Evolutionary conservation across 192 early-diverging fungal species (phyloP).

Genomic region (Coemansia sp.): DNA sequence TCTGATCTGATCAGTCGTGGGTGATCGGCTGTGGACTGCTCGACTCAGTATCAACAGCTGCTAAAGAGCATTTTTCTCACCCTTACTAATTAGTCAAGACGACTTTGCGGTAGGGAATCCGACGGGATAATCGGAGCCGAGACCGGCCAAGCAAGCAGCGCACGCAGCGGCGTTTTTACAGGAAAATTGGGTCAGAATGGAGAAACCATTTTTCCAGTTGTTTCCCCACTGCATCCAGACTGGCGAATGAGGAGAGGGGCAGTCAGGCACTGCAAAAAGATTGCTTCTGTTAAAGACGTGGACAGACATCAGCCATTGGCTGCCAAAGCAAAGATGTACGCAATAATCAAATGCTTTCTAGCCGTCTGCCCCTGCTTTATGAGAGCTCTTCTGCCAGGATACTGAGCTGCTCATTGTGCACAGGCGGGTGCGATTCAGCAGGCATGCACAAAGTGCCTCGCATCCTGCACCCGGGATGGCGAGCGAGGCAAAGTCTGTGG

Average conservation of each 20-base stretch:
- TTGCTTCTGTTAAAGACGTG: too few species aligned
- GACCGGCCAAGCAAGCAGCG: neutral
- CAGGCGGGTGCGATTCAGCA: neutral
- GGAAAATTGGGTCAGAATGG: neutral
- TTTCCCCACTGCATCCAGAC: neutral
- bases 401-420: neutral
- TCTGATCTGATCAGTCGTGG: neutral
- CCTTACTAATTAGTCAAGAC: neutral
- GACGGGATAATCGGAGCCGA: neutral
- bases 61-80: neutral
- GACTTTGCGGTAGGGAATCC: neutral
- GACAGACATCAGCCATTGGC: too few species aligned
- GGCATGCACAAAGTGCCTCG: constrained; percentile 1
- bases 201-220: constrained; percentile 8
- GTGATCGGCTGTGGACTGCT: neutral
- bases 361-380: too few species aligned
- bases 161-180: neutral
- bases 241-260: neutral
- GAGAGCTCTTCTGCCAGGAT: too few species aligned
- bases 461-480: neutral
- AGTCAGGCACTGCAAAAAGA: neutral
- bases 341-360: neutral
- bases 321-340: neutral
- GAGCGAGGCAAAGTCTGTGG: neutral
- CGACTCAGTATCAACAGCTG: too few species aligned